A percentile compares a stretch with the other conserved stretches of the same genome.
Evolutionary conservation across 768 basidiomycete genomes (phyloP).

Genomic region (Tylopilus vinaceipallidus): DNA sequence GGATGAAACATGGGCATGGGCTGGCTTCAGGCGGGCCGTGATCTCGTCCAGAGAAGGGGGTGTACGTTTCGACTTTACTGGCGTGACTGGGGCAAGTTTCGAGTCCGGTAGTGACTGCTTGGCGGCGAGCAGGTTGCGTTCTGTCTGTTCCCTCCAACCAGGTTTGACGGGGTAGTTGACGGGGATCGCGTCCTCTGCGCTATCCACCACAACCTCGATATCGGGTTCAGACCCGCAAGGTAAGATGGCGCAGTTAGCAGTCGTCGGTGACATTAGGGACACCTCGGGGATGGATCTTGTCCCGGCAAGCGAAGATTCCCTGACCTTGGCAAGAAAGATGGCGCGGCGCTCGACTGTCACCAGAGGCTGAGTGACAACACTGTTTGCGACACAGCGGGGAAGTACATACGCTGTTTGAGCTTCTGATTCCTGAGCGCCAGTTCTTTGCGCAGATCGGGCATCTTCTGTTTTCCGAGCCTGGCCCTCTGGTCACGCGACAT

Average conservation of each 20-base stretch:
- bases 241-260: constrained; percentile 67
- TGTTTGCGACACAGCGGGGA: background rate
- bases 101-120: constrained; percentile 13
- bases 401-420: constrained; percentile 65
- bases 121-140: constrained; percentile 47
- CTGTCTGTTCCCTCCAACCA: constrained; percentile 64
- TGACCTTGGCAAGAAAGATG: constrained; percentile 70
- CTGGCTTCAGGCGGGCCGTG: constrained; percentile 51
- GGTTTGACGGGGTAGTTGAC: background rate
- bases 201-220: constrained; percentile 46
- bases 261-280: constrained; percentile 66
- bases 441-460: constrained; percentile 67
- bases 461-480: constrained; percentile 43
- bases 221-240: constrained; percentile 67
- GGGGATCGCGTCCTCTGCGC: constrained; percentile 1
- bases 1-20: constrained; percentile 7
- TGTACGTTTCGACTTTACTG: constrained; percentile 19
- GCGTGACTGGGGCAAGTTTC: constrained; percentile 4
- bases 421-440: constrained; percentile 70
- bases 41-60: constrained; percentile 78
- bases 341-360: constrained; percentile 69
- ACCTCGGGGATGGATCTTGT: constrained; percentile 59
- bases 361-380: background rate
- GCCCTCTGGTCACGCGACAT: constrained; percentile 58
- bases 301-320: constrained; percentile 62